These are phyloP conservation scores for Cladosporium sphaerospermum DNA, from an alignment of 2,329 filamentous ascomycete species.

Conservation along the genomic window DNA sequence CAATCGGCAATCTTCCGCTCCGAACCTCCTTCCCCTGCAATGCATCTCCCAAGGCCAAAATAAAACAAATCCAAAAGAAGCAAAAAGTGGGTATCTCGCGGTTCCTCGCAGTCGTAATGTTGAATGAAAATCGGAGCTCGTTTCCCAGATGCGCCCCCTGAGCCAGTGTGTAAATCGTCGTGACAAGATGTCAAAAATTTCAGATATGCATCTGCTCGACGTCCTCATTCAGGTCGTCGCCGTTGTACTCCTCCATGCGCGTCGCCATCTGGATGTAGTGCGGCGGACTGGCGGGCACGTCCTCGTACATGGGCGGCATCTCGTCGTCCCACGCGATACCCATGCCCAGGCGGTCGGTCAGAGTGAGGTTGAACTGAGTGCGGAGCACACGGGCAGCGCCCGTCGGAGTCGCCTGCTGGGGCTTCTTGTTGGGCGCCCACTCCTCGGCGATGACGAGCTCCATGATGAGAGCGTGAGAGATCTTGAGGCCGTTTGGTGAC, in stretches of 20 bases:
- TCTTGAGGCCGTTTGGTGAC: conserved; percentile 65
- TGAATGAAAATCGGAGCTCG: too few species aligned
- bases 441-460: conserved; percentile 95
- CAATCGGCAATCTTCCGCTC: too few species aligned
- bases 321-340: conserved; percentile 98
- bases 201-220: conserved; percentile 21
- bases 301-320: conserved; percentile 85
- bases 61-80: neutral
- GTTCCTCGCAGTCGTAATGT: conserved; percentile 2
- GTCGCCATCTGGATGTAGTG: conserved; percentile 33
- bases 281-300: conserved; percentile 82
- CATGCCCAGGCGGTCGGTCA: conserved; percentile 79
- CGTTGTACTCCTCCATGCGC: conserved; percentile 41
- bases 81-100: conserved; percentile 8
- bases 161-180: too few species aligned
- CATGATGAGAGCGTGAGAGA: conserved; percentile 79
- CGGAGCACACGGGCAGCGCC: conserved; percentile 84
- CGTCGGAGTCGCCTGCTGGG: conserved; percentile 72
- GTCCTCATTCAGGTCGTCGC: conserved; percentile 41
- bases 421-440: conserved; percentile 64
- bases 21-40: too few species aligned
- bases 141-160: too few species aligned
- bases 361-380: conserved; percentile 78
- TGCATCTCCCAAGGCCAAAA: neutral
- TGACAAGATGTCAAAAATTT: neutral